phyloP scores from a whole-genome alignment of 208 protist species.

The Leishmania arabica region DNA sequence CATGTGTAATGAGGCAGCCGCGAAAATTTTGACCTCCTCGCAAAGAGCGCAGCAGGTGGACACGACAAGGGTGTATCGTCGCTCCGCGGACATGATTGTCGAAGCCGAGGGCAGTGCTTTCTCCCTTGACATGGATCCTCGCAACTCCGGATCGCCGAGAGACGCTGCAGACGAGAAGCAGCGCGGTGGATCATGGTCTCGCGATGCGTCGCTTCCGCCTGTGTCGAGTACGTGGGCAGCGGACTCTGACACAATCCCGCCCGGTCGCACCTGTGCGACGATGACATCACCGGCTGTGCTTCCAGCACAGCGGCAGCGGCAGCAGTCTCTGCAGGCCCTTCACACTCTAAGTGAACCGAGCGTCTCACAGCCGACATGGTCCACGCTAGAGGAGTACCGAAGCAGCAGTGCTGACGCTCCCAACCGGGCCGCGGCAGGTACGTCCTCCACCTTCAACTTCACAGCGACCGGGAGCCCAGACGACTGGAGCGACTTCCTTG shows the following conservation, averaged over 20 bases:
- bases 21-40: background rate
- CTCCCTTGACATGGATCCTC: too few species aligned
- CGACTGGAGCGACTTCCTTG: constrained; percentile 22
- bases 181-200: constrained; percentile 4
- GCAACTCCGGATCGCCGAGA: background rate
- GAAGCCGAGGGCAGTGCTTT: background rate
- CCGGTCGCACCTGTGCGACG: background rate
- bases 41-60: background rate
- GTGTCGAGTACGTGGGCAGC: background rate
- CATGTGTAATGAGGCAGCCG: background rate
- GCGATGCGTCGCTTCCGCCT: background rate
- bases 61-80: background rate
- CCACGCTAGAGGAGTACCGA: constrained; percentile 28
- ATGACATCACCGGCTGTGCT: background rate
- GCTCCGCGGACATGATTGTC: background rate
- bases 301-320: constrained; percentile 1
- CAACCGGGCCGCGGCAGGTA: background rate
- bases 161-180: constrained; percentile 7
- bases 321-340: constrained; percentile 2
- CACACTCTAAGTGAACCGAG: background rate
- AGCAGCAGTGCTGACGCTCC: constrained; percentile 6
- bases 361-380: constrained; percentile 12
- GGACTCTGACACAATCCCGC: constrained; percentile 1
- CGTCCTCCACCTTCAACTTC: background rate
- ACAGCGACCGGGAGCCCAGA: constrained; percentile 14